Conservation (phyloP, 2,329 filamentous ascomycete genomes). For the Aureobasidium subglaciale region DNA sequence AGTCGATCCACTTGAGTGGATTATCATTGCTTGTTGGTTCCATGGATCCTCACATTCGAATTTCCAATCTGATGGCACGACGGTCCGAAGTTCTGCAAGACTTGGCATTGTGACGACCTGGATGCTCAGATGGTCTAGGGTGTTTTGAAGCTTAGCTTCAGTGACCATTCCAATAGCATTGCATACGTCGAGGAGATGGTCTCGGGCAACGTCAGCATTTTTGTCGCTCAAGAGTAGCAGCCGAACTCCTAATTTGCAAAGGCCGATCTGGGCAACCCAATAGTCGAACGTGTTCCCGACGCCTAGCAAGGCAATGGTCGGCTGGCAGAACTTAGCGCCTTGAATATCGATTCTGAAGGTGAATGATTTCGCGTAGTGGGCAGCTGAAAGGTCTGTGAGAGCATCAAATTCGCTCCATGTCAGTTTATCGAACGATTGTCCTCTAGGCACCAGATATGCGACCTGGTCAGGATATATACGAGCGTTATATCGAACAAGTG, state of each 20-base stretch:
- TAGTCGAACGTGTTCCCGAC: slow-evolving; percentile 26
- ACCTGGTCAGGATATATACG: slow-evolving; percentile 20
- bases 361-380: slow-evolving; percentile 22
- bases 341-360: slow-evolving; percentile 21
- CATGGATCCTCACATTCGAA: slow-evolving; percentile 24
- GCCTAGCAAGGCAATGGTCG: slow-evolving; percentile 27
- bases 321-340: slow-evolving; percentile 23
- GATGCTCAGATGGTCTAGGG: slow-evolving; percentile 6
- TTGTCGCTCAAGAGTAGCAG: slow-evolving; percentile 27
- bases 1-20: slow-evolving; percentile 49
- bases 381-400: slow-evolving; percentile 21
- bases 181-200: slow-evolving; percentile 25
- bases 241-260: slow-evolving; percentile 27
- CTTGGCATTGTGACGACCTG: background rate
- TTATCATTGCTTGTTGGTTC: slow-evolving; percentile 32
- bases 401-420: slow-evolving; percentile 21
- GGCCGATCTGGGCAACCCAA: slow-evolving; percentile 26
- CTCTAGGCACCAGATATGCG: slow-evolving; percentile 25
- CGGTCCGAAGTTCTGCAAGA: background rate
- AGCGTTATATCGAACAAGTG: slow-evolving; percentile 25
- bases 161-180: slow-evolving; percentile 25
- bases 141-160: slow-evolving; percentile 21
- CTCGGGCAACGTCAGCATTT: slow-evolving; percentile 24
- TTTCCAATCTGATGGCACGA: too few species aligned
- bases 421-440: slow-evolving; percentile 21